Percentiles rank a stretch among this genome's conserved stretches.
Evolutionary conservation across 1,284 basidiomycete species (phyloP).

Genomic region (Heterobasidion irregulare): DNA sequence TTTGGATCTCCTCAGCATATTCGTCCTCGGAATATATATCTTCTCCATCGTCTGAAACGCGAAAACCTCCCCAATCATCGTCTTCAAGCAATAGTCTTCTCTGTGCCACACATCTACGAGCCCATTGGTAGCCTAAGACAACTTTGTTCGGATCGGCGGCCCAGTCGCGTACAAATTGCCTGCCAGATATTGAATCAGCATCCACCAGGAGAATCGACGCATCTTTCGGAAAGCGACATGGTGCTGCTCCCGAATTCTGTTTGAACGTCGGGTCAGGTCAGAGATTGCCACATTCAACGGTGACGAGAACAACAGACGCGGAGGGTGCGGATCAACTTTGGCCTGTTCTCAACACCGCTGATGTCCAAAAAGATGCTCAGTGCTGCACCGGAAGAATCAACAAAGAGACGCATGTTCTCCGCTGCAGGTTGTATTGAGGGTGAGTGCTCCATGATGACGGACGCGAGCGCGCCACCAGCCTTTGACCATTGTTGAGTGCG

Average conservation of each 20-base stretch:
- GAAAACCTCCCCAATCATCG: conserved; percentile 49
- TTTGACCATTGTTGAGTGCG: no score
- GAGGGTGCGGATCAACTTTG: conserved; percentile 40
- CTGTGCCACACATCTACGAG: conserved; percentile 28
- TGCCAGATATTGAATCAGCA: conserved; percentile 38
- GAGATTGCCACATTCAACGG: neutral
- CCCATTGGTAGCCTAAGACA: conserved; percentile 39
- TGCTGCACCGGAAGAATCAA: conserved; percentile 15
- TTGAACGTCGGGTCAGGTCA: neutral
- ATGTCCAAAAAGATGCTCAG: conserved; percentile 43
- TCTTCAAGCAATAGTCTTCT: conserved; percentile 32
- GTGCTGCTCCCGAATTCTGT: conserved; percentile 44
- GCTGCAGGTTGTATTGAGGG: neutral
- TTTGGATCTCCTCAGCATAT: conserved; percentile 26
- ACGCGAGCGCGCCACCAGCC: neutral
- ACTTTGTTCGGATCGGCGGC: conserved; percentile 37
- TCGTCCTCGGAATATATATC: conserved; percentile 20
- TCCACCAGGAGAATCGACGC: conserved; percentile 53
- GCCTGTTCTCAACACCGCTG: conserved; percentile 36
- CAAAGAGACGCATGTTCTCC: conserved; percentile 13
- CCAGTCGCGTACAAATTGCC: conserved; percentile 49
- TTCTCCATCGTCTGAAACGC: conserved; percentile 22
- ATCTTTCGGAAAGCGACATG: conserved; percentile 35
- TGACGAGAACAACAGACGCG: conserved; percentile 28
- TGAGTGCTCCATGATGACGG: neutral